A percentile compares a stretch with the other conserved stretches of the same genome.
Conservation (phyloP, 768 basidiomycete species). For the Boletus edulis region DNA sequence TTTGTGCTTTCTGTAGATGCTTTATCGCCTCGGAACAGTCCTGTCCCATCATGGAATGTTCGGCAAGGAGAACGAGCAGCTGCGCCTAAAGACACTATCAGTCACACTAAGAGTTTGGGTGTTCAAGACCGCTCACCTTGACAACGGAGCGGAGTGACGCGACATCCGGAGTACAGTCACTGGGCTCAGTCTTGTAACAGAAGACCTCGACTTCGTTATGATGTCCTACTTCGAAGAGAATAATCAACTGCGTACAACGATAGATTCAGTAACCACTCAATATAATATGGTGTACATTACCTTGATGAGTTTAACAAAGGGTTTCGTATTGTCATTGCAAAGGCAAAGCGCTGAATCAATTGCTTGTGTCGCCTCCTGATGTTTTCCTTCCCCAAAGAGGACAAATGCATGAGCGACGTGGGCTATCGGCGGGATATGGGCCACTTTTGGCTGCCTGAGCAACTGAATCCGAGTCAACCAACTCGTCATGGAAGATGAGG, state of each 20-base stretch:
- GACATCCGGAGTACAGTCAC: background rate
- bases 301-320: slow-evolving; percentile 1
- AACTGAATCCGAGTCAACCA: background rate
- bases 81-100: background rate
- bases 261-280: background rate
- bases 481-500: background rate
- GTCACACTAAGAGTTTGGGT: background rate
- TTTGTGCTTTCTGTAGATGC: slow-evolving; percentile 1
- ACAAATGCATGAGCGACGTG: background rate
- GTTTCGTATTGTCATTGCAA: background rate
- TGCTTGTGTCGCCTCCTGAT: background rate
- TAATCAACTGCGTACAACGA: background rate
- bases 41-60: background rate
- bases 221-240: slow-evolving; percentile 1
- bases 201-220: background rate
- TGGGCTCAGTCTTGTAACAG: background rate
- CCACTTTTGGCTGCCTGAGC: background rate
- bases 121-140: background rate
- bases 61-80: slow-evolving; percentile 1
- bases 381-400: background rate
- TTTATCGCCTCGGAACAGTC: background rate
- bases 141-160: background rate
- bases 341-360: background rate
- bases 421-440: background rate
- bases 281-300: background rate